Conservation (phyloP, 2,329 filamentous ascomycete species). For the Arthrobotrys musiformis region DNA sequence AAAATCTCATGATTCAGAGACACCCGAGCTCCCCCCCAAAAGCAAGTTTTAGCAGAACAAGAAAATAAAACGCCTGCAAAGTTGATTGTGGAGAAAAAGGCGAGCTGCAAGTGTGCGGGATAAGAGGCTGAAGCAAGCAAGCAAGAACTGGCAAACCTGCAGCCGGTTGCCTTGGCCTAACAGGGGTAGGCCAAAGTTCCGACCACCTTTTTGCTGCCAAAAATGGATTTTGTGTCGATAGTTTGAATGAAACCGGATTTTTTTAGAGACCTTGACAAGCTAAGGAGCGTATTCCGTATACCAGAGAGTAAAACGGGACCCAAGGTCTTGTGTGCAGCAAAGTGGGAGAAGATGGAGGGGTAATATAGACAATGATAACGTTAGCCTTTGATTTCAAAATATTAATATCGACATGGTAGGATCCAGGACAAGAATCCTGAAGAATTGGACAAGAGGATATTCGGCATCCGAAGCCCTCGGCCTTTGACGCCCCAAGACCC, state of each 20-base stretch:
- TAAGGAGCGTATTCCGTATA: not conserved
- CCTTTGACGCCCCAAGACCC: not conserved
- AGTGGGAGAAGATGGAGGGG: not conserved
- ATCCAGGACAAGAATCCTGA: not conserved
- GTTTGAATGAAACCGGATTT: constrained; percentile 3
- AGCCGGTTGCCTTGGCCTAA: not conserved
- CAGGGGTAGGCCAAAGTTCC: not conserved
- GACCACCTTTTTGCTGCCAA: constrained; percentile 7
- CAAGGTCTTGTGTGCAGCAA: not conserved
- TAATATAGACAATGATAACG: not conserved
- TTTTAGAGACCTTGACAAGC: not conserved
- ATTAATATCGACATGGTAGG: no score
- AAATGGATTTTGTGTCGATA: constrained; percentile 1
- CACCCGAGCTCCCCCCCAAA: not conserved
- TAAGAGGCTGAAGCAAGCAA: constrained; percentile 2
- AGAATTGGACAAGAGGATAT: not conserved
- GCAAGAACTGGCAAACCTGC: constrained; percentile 1
- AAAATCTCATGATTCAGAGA: constrained; percentile 2
- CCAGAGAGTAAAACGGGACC: not conserved
- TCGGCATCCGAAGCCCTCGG: not conserved
- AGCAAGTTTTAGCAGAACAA: not conserved
- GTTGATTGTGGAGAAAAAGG: constrained; percentile 1
- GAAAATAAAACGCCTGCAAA: not conserved
- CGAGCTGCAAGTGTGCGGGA: constrained; percentile 12
- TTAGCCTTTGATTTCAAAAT: not conserved